A percentile compares a stretch with the other conserved stretches of the same genome.
Conservation (phyloP, 352 stramenopile genomes). For the Phytophthora nicotianae region DNA sequence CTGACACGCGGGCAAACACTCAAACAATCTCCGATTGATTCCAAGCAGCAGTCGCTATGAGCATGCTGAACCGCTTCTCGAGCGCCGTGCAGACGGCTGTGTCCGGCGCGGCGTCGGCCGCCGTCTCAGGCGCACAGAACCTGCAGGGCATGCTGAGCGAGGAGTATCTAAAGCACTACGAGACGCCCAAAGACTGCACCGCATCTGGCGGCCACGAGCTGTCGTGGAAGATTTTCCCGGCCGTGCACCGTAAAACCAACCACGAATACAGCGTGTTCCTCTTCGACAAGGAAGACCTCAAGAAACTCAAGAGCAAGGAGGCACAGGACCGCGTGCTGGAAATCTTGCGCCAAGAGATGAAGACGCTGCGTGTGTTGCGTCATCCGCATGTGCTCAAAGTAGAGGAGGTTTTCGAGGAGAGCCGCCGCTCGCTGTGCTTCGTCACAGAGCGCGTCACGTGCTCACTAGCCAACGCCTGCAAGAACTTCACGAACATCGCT, state of each 20-base stretch:
- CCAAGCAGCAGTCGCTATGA: slow-evolving; percentile 11
- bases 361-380: slow-evolving; percentile 82
- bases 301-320: slow-evolving; percentile 85
- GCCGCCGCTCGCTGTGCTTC: slow-evolving; percentile 84
- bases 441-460: slow-evolving; percentile 91
- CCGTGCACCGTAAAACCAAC: slow-evolving; percentile 78
- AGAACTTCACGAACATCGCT: slow-evolving; percentile 87
- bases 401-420: slow-evolving; percentile 91
- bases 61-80: slow-evolving; percentile 84
- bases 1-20: slow-evolving; percentile 8
- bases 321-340: slow-evolving; percentile 87
- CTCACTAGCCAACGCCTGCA: slow-evolving; percentile 90
- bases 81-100: slow-evolving; percentile 70
- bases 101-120: slow-evolving; percentile 49
- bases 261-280: slow-evolving; percentile 86
- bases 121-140: slow-evolving; percentile 50
- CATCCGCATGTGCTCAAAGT: slow-evolving; percentile 91
- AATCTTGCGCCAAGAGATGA: slow-evolving; percentile 89
- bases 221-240: slow-evolving; percentile 85
- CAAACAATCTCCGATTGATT: background rate
- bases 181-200: slow-evolving; percentile 86
- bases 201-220: slow-evolving; percentile 85
- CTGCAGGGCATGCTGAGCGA: slow-evolving; percentile 77
- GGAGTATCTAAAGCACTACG: slow-evolving; percentile 87
- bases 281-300: slow-evolving; percentile 89